phyloP scores from a whole-genome alignment of 2,329 filamentous ascomycete genomes.

The Beauveria asiatica region DNA sequence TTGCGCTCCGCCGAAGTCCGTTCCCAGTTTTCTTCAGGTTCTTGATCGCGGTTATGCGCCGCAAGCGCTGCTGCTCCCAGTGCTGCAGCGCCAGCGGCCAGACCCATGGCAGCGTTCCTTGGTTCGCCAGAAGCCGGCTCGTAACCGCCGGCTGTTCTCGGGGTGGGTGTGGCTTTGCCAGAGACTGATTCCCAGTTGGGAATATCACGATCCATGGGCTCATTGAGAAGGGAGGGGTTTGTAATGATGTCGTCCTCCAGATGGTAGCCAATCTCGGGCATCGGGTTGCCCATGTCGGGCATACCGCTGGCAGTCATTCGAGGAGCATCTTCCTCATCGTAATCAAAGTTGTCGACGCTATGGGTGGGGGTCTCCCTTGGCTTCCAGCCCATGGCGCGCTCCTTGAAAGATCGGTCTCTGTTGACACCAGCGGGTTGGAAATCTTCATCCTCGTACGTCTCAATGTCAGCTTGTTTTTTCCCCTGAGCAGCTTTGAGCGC shows the following conservation, averaged over 20 bases:
- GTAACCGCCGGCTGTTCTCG: slow-evolving; percentile 19
- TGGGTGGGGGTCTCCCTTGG: slow-evolving; percentile 49
- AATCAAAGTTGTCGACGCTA: slow-evolving; percentile 49
- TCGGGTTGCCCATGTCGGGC: slow-evolving; percentile 59
- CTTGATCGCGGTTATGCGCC: slow-evolving; percentile 38
- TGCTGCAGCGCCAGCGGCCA: slow-evolving; percentile 46
- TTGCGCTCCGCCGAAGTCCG: slow-evolving; percentile 55
- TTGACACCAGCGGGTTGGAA: slow-evolving; percentile 43
- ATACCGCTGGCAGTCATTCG: slow-evolving; percentile 61
- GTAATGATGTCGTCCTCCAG: slow-evolving; percentile 62
- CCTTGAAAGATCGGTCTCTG: slow-evolving; percentile 58
- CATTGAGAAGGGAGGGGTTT: slow-evolving; percentile 77
- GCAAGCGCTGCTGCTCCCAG: slow-evolving; percentile 40
- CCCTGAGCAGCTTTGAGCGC: slow-evolving; percentile 42
- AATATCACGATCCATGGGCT: slow-evolving; percentile 46
- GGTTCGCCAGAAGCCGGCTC: slow-evolving; percentile 20
- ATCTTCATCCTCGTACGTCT: slow-evolving; percentile 28
- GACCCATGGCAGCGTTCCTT: slow-evolving; percentile 34
- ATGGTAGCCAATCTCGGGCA: slow-evolving; percentile 66
- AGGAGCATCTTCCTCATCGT: slow-evolving; percentile 34
- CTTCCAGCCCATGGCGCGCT: slow-evolving; percentile 48
- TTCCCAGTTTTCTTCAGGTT: slow-evolving; percentile 57
- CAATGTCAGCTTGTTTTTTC: slow-evolving; percentile 31
- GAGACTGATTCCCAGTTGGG: slow-evolving; percentile 40
- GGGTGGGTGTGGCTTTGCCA: slow-evolving; percentile 44